Evolutionary conservation across 1,139 yeast genomes (phyloP).

Genomic region (Kodamaea fungicola): DNA sequence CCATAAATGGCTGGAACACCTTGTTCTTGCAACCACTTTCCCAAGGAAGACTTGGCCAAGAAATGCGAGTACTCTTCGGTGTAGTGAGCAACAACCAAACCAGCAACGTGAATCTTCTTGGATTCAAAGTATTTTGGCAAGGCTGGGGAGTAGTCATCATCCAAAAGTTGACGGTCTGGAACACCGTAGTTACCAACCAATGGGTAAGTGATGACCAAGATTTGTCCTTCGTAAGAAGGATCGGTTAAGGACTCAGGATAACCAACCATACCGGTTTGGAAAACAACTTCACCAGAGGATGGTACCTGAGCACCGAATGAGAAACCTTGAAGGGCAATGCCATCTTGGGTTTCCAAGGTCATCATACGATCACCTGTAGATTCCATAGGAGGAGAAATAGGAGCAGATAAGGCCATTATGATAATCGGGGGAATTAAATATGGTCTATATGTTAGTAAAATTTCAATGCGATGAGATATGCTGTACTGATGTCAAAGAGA

Average conservation of each 20-base stretch:
- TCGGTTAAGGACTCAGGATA: slow-evolving; percentile 98
- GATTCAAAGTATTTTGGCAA: slow-evolving; percentile 94
- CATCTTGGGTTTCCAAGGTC: slow-evolving; percentile 91
- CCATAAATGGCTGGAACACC: slow-evolving; percentile 96
- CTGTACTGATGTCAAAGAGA: too few species aligned
- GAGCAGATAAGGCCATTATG: slow-evolving; percentile 47
- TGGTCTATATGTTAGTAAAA: too few species aligned
- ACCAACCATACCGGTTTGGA: slow-evolving; percentile 99
- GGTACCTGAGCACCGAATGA: slow-evolving; percentile 93
- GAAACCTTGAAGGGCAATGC: slow-evolving; percentile 88
- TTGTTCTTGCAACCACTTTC: slow-evolving; percentile 89
- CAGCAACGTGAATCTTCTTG: slow-evolving; percentile 88
- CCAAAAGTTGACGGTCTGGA: slow-evolving; percentile 78
- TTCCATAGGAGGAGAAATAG: slow-evolving; percentile 87
- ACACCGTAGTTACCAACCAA: slow-evolving; percentile 99
- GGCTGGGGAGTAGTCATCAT: slow-evolving; percentile 64
- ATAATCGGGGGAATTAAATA: too few species aligned
- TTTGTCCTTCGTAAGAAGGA: slow-evolving; percentile 98
- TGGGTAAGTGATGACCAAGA: slow-evolving; percentile 93
- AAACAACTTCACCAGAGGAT: slow-evolving; percentile 96
- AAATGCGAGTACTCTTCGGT: slow-evolving; percentile 94
- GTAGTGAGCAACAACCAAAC: slow-evolving; percentile 94
- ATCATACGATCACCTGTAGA: slow-evolving; percentile 77
- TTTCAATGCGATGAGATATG: too few species aligned
- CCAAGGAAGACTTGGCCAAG: slow-evolving; percentile 88